phyloP scores from a whole-genome alignment of 768 basidiomycete genomes.

The Suillus subaureus region DNA sequence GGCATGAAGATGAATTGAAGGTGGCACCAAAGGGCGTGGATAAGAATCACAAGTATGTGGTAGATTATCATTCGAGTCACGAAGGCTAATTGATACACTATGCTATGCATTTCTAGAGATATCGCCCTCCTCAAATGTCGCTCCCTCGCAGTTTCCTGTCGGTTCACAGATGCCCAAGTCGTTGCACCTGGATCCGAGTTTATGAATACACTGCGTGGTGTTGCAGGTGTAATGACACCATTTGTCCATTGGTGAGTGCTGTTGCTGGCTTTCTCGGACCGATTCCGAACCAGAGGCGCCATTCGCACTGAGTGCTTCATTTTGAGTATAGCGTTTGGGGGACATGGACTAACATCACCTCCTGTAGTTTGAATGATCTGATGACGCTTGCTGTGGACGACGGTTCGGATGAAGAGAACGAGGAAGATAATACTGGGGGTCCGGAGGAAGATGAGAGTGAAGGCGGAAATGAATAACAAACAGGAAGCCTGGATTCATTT shows the following conservation, averaged over 20 bases:
- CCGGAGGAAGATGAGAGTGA: not conserved
- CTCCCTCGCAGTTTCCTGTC: conserved; percentile 38
- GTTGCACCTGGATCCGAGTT: conserved; percentile 55
- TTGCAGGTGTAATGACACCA: conserved; percentile 62
- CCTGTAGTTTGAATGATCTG: conserved; percentile 68
- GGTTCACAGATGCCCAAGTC: conserved; percentile 79
- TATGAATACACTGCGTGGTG: conserved; percentile 56
- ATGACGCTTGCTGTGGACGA: conserved; percentile 53
- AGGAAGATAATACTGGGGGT: not conserved
- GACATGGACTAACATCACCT: not conserved
- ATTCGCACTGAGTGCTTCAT: not conserved
- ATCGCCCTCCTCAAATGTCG: conserved; percentile 91
- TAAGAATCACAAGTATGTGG: not conserved
- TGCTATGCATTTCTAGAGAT: conserved; percentile 32
- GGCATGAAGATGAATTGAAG: conserved; percentile 85
- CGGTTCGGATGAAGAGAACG: conserved; percentile 20
- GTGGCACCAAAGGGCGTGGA: conserved; percentile 56
- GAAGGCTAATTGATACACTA: not conserved
- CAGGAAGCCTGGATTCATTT: not conserved
- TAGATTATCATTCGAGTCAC: not conserved
- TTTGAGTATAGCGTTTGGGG: not conserved
- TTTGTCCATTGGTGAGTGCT: conserved; percentile 74
- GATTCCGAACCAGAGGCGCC: not conserved
- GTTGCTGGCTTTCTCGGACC: not conserved
- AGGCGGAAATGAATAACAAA: not conserved